Evolutionary conservation across 768 basidiomycete species (phyloP), one percentile per base, ranked within the genome.

Genomic region (Omphalotus guepiniiformis): DNA sequence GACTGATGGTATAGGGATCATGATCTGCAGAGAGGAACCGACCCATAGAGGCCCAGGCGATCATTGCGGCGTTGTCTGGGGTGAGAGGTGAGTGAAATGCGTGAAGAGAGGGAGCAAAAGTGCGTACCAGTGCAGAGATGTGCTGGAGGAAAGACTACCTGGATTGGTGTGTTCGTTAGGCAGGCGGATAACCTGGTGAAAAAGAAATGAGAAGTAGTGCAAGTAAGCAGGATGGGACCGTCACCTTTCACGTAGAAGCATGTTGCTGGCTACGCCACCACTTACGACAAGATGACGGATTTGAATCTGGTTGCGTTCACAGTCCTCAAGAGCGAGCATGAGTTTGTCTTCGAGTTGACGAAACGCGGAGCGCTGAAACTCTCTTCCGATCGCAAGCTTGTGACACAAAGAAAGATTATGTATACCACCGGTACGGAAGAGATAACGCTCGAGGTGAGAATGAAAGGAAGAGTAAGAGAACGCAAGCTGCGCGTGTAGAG

Each of bases 51-150:
- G 93, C 88, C 88, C 87, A 95, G 2, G 79, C 95, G 54, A 97
- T 89, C 95, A 98, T 98, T 7, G 80, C 94, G 1, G 95, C 95
- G 62, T 97, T 98, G 58, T 97, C 95, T 94, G 53, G n/a, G n/a
- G n/a, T n/a, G n/a, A n/a, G n/a, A n/a, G n/a, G n/a, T n/a, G n/a
- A 37, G 18, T 3, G 13, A 18, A n/a, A n/a, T n/a, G n/a, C 39
- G 13, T 21, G 32, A 28, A 7, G 6, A n/a, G n/a, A n/a, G n/a
- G n/a, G n/a, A 39, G 13, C 13, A 26, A 15, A 15, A 18, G 13
- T 40, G 53, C 70, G 45, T 48, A 88, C 91, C 91, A 59, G 92
- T 95, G 59, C 93, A 97, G 2, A 94, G 69, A 9, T 71, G 62
- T 0, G 78, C 71, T 0, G 92, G 90, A n/a, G 93, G 93, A 58